Evolutionary conservation across 2,329 filamentous ascomycete genomes (phyloP).

Genomic region (Penicillium decumbens): DNA sequence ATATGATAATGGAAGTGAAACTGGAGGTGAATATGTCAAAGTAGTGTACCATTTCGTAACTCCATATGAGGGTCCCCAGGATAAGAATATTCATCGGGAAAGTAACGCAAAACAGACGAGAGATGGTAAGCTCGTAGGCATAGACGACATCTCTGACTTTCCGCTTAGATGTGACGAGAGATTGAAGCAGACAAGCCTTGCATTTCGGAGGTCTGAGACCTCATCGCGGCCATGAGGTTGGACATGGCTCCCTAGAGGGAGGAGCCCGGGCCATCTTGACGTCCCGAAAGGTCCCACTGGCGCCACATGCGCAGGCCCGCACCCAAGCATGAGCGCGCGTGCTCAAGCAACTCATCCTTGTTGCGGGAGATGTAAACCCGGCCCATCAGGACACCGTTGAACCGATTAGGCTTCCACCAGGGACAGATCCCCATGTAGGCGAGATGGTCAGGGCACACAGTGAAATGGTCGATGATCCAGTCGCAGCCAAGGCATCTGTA

Average conservation of each 20-base stretch:
- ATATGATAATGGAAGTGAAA: too few relatives aligned
- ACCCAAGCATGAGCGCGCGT: constrained; percentile 1
- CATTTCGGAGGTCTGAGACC: neutral
- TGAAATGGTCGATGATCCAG: neutral
- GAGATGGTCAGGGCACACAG: neutral
- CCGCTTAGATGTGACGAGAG: neutral
- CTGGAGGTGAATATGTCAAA: neutral
- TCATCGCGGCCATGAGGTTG: neutral
- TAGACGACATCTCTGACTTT: neutral
- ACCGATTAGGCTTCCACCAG: too few relatives aligned
- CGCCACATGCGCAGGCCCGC: constrained; percentile 2
- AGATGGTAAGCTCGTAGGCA: neutral
- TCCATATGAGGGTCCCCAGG: neutral
- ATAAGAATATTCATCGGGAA: neutral
- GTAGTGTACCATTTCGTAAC: neutral
- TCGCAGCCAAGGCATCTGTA: neutral
- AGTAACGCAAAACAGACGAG: neutral
- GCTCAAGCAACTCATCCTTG: neutral
- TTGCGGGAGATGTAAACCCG: neutral
- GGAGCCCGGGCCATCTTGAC: neutral
- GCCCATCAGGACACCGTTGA: neutral
- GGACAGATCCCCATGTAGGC: neutral
- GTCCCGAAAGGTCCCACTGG: neutral
- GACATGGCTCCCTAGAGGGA: neutral
- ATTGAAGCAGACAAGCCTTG: neutral